Conservation (phyloP, 495 filamentous ascomycete species). For the Hyphodiscus hymeniophilus region DNA sequence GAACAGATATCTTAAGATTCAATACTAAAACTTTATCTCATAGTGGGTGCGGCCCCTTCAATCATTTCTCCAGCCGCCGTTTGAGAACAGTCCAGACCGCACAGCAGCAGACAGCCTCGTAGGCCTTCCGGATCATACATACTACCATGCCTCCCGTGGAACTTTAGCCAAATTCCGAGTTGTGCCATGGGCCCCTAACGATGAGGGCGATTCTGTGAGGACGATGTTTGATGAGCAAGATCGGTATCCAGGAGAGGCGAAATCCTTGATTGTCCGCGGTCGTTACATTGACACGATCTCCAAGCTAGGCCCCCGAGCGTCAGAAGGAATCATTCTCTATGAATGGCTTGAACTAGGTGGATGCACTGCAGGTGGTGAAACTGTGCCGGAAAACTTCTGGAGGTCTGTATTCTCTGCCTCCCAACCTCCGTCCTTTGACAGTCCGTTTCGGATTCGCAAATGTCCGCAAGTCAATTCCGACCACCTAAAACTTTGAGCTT, state of each 20-base stretch:
- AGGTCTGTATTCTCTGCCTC: too few relatives aligned
- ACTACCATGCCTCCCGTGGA: conserved; percentile 2
- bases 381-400: conserved; percentile 18
- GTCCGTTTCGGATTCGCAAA: too few relatives aligned
- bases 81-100: conserved; percentile 5
- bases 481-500: too few relatives aligned
- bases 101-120: conserved; percentile 8
- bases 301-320: background rate
- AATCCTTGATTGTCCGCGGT: background rate
- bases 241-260: background rate
- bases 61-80: conserved; percentile 7
- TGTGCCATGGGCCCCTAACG: too few relatives aligned
- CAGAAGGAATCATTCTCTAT: conserved; percentile 5
- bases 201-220: too few relatives aligned
- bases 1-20: too few relatives aligned
- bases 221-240: too few relatives aligned
- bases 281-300: background rate
- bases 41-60: conserved; percentile 7
- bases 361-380: background rate
- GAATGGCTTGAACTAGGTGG: conserved; percentile 5
- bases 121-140: conserved; percentile 25
- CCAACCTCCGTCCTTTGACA: too few relatives aligned
- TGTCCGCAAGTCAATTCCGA: too few relatives aligned
- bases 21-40: background rate
- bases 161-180: background rate